A percentile compares a stretch with the other conserved stretches of the same genome.
Conservation (phyloP, 2,329 filamentous ascomycete genomes). For the Aspergillus flavus region DNA sequence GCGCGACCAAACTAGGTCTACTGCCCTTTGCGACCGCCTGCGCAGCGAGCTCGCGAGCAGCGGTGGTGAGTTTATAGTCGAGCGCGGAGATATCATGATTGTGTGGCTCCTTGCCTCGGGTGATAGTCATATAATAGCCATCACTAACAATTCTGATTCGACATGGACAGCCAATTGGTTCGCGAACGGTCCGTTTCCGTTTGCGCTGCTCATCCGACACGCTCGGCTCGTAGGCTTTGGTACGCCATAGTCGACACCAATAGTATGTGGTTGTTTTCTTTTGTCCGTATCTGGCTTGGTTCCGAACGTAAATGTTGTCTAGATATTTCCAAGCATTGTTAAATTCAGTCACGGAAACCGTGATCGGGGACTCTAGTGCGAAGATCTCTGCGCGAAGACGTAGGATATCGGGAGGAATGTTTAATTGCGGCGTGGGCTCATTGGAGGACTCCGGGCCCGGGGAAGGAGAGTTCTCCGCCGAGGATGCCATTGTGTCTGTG, state of each 20-base stretch:
- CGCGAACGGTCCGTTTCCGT: background rate
- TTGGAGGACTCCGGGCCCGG: background rate
- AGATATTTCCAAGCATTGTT: background rate
- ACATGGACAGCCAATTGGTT: constrained; percentile 1
- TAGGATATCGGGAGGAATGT: background rate
- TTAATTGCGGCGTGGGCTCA: background rate
- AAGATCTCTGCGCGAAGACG: background rate
- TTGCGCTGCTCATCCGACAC: background rate
- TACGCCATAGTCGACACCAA: constrained; percentile 1
- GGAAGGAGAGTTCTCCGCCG: background rate
- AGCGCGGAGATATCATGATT: background rate
- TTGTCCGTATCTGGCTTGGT: background rate
- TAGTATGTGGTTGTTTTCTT: constrained; percentile 1
- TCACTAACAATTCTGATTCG: background rate
- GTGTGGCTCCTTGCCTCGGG: background rate
- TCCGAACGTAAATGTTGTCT: constrained; percentile 1
- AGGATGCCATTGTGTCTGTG: background rate
- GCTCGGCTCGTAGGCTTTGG: background rate
- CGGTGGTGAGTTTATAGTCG: background rate
- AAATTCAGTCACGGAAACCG: background rate
- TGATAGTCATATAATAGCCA: background rate
- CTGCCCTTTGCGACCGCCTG: background rate
- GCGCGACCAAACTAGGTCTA: background rate
- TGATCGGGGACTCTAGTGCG: background rate
- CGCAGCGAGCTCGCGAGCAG: background rate